Conservation (phyloP, 2,329 filamentous ascomycete species). For the Venturia nashicola region DNA sequence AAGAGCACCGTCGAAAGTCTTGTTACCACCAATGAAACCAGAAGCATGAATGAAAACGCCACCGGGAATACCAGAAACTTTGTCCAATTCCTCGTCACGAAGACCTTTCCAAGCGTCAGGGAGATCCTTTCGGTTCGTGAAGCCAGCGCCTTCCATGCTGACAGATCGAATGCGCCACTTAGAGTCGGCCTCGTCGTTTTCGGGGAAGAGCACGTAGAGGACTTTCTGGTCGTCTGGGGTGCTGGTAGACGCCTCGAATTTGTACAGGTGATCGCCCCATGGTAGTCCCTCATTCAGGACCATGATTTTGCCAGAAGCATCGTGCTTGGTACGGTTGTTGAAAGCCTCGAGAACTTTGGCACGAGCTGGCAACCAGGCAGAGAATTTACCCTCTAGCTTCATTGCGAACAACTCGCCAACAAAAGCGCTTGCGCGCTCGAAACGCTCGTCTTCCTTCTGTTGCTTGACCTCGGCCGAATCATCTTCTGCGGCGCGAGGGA, state of each 20-base stretch:
- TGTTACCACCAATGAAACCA: constrained; percentile 93
- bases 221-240: constrained; percentile 36
- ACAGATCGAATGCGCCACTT: constrained; percentile 95
- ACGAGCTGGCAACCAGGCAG: constrained; percentile 79
- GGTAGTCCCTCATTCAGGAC: constrained; percentile 74
- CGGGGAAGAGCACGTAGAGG: constrained; percentile 83
- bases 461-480: constrained; percentile 37
- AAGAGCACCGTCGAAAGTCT: constrained; percentile 76
- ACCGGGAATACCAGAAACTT: constrained; percentile 54
- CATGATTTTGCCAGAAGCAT: constrained; percentile 66
- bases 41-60: constrained; percentile 88
- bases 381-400: constrained; percentile 63
- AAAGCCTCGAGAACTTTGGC: constrained; percentile 68
- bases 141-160: constrained; percentile 72
- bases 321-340: constrained; percentile 51
- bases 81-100: constrained; percentile 72
- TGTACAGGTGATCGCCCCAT: constrained; percentile 95
- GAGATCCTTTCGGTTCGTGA: constrained; percentile 81
- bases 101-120: constrained; percentile 88
- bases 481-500: constrained; percentile 5
- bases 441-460: constrained; percentile 67
- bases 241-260: constrained; percentile 53
- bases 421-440: constrained; percentile 62
- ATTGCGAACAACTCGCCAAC: constrained; percentile 72
- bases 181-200: constrained; percentile 58